Base-by-base conservation (phyloP, 805 yeast species). In the Cyberlindnera mrakii region DNA sequence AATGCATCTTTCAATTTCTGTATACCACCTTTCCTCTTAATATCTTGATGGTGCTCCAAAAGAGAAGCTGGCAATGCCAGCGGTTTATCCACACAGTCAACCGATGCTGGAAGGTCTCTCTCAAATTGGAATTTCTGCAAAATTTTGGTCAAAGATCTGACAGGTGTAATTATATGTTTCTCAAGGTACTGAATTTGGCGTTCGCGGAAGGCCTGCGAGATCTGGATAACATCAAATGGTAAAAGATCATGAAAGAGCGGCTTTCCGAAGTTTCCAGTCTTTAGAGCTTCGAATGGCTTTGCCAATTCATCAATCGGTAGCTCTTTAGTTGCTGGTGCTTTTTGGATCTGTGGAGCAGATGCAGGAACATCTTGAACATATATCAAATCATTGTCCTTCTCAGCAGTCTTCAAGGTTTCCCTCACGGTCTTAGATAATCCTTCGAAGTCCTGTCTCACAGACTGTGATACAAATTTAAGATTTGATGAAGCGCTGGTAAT, bases 311-410 rank as follows among this genome's bases (percentile, higher is more conserved):
- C 58, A 0, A 76, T 62, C 3, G 63, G 64, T 33, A 63, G 49
- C 0, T 77, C 64, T 40, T 75, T 75, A 2, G 82, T 87, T 71
- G 84, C 77, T 5, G 74, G 59, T 0, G 79, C 80, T 2, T 74
- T 73, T 2, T 62, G 55, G 3, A 80, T 65, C 0, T 66, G 53
- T 0, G 75, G 66, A 2, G 79, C 51, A 2, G 68, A 65, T 0
- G 55, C 45, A 7, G 95, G 95, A 0, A 87, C 79, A 2, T 67
- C 64, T 45, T 84, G 81, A 33, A 85, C 63, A 59, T 87, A 86
- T 6, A 90, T 80, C 52, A 88, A 67, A 54, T 88, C 90, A 57
- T 89, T 89, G 50, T 89, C 96, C 50, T 80, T 73, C 49, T 84
- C 88, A 0, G 90, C 77, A 3, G 74, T 66, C 15, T 67, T 62